Conservation (phyloP, 1,139 yeast genomes). For the Sugiyamaella grinbergsii region DNA sequence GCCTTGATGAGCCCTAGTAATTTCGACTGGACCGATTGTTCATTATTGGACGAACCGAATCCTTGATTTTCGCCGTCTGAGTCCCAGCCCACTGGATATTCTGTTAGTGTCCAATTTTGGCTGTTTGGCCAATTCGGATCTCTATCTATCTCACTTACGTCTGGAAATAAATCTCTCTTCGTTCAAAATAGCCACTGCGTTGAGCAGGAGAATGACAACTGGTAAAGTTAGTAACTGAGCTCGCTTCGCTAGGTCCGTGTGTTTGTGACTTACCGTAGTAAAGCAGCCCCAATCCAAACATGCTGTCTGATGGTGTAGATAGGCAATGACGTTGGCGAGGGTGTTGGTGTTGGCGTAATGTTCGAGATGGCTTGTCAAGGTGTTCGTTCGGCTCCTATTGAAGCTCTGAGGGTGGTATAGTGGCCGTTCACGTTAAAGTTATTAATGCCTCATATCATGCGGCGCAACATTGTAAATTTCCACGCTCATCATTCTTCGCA, state of each 20-base stretch:
- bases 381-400: no score
- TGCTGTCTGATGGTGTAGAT: conserved; percentile 32
- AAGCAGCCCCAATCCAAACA: conserved; percentile 74
- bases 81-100: conserved; percentile 36
- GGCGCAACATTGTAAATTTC: no score
- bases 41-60: conserved; percentile 48
- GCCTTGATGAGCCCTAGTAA: conserved; percentile 69
- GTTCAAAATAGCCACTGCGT: conserved; percentile 76
- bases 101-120: background rate
- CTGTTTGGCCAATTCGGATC: no score
- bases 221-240: conserved; percentile 10
- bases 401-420: no score
- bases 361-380: no score
- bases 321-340: no score
- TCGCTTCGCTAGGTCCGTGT: background rate
- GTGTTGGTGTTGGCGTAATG: no score
- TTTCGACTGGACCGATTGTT: conserved; percentile 56
- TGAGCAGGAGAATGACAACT: conserved; percentile 62
- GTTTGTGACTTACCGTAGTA: conserved; percentile 50
- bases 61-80: conserved; percentile 38
- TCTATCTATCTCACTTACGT: conserved; percentile 53
- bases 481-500: no score
- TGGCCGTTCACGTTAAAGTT: no score
- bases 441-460: no score
- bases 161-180: conserved; percentile 81